Evolutionary conservation across 2,329 filamentous ascomycete species (phyloP).

Genomic region (Elsinoe fawcettii): DNA sequence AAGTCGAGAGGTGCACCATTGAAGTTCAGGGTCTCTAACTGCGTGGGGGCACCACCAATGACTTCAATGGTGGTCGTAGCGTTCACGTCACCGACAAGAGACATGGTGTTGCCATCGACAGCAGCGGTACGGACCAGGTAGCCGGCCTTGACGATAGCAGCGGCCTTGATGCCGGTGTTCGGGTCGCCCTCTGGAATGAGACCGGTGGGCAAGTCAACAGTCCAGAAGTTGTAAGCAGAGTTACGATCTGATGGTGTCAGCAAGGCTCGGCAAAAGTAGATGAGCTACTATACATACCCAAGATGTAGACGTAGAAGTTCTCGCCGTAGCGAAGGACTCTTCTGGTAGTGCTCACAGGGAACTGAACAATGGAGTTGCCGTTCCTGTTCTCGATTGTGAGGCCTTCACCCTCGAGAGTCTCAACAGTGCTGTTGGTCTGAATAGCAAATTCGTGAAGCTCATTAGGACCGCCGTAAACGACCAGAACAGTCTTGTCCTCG

Average conservation of each 20-base stretch:
- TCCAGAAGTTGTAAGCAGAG: slow-evolving; percentile 62
- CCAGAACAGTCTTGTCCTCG: slow-evolving; percentile 44
- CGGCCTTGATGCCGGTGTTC: slow-evolving; percentile 29
- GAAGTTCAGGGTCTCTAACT: slow-evolving; percentile 51
- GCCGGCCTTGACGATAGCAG: slow-evolving; percentile 54
- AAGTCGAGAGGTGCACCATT: slow-evolving; percentile 45
- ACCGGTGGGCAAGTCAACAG: slow-evolving; percentile 45
- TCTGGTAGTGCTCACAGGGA: slow-evolving; percentile 48
- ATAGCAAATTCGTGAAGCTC: slow-evolving; percentile 58
- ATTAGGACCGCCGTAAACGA: slow-evolving; percentile 56
- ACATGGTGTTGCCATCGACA: slow-evolving; percentile 48
- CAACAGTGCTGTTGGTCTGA: slow-evolving; percentile 28
- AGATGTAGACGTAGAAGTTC: slow-evolving; percentile 48
- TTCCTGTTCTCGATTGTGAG: slow-evolving; percentile 31
- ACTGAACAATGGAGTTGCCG: slow-evolving; percentile 45
- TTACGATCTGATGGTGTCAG: slow-evolving; percentile 47
- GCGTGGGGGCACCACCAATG: slow-evolving; percentile 51
- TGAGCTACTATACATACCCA: slow-evolving; percentile 35
- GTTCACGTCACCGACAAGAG: slow-evolving; percentile 65
- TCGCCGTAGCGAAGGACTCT: slow-evolving; percentile 45
- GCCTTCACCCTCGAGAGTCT: slow-evolving; percentile 36
- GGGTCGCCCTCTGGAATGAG: slow-evolving; percentile 26
- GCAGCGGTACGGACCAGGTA: slow-evolving; percentile 57
- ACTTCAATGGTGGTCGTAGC: slow-evolving; percentile 60
- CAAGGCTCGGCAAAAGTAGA: neutral